Evolutionary conservation across 352 stramenopile species (phyloP).

Genomic region (Pythium utonaiense): DNA sequence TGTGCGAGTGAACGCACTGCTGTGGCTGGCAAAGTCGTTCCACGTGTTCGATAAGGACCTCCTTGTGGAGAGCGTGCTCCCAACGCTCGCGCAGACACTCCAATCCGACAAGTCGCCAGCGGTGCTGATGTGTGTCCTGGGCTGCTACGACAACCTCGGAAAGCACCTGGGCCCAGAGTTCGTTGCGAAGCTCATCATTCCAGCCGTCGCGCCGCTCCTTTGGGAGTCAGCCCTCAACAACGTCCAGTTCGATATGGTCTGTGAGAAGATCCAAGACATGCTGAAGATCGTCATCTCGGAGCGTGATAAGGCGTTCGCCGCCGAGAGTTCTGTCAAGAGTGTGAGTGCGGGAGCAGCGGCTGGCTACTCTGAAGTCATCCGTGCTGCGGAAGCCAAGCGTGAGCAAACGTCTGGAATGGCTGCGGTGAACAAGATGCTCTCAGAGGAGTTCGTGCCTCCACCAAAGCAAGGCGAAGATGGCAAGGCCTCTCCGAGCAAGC

Average conservation of each 20-base stretch:
- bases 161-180: constrained; percentile 85
- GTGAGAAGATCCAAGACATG: constrained; percentile 87
- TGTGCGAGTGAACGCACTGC: constrained; percentile 79
- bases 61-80: constrained; percentile 78
- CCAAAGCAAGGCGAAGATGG: constrained; percentile 30
- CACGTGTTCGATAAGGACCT: constrained; percentile 88
- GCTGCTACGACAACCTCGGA: constrained; percentile 86
- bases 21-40: constrained; percentile 86
- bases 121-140: constrained; percentile 85
- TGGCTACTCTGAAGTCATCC: constrained; percentile 63
- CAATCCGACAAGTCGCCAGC: constrained; percentile 80
- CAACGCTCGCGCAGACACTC: constrained; percentile 67
- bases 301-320: constrained; percentile 74
- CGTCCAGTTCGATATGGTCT: constrained; percentile 82
- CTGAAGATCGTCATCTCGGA: constrained; percentile 83
- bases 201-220: constrained; percentile 69
- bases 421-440: constrained; percentile 75
- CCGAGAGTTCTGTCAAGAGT: constrained; percentile 60
- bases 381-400: constrained; percentile 60
- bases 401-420: constrained; percentile 60
- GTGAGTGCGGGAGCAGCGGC: constrained; percentile 59
- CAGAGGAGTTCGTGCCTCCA: constrained; percentile 65
- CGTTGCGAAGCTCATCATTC: constrained; percentile 78
- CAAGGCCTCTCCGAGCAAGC: constrained; percentile 25
- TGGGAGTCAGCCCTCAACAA: constrained; percentile 81